Base-by-base conservation (phyloP, 192 early-diverging fungal species). In the Entomortierella chlamydospora region DNA sequence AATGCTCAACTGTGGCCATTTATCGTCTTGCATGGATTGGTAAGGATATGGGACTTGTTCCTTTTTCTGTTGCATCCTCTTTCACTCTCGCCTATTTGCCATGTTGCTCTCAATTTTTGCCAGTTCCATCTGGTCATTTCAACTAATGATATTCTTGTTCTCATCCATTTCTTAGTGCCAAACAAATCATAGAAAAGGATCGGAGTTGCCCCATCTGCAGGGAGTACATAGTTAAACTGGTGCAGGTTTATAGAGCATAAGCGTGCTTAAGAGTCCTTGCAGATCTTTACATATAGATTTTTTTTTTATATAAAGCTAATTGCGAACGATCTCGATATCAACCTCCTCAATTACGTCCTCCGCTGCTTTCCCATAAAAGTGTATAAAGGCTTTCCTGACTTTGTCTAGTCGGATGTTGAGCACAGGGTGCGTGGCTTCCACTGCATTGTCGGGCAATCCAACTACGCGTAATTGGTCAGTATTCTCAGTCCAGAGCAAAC, bases 121-220 rank as follows among this genome's bases (percentile, higher is more conserved):
- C n/a, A n/a, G n/a, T n/a, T n/a, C n/a, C n/a, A n/a, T n/a, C n/a
- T n/a, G n/a, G n/a, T n/a, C n/a, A n/a, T n/a, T n/a, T n/a, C n/a
- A 54, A 43, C 22, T 26, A 13, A 45, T 29, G 1, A n/a, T 53
- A 37, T 22, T 10, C 47, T 25, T 72, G 22, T 9, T 22, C 28
- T 34, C 30, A 22, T 25, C 43, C 0, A 18, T 8, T 23, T n/a
- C 22, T 49, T 42, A 78, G 84, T 71, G 71, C 80, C 59, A 69
- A 85, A 31, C 45, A 80, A 70, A 34, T 83, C 10, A 51, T 79
- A 49, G 74, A 78, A 23, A 70, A 78, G 26, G 81, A 85, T 6
- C 85, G 89, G 53, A 88, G 90, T 69, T 95, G 94, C 72, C 94
- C 94, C 22, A 95, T 95, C 47, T 95, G 94, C 65, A 70, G 93